Evolutionary conservation across 306 rosid species (phyloP).

Genomic region (Prosopis cineraria): DNA sequence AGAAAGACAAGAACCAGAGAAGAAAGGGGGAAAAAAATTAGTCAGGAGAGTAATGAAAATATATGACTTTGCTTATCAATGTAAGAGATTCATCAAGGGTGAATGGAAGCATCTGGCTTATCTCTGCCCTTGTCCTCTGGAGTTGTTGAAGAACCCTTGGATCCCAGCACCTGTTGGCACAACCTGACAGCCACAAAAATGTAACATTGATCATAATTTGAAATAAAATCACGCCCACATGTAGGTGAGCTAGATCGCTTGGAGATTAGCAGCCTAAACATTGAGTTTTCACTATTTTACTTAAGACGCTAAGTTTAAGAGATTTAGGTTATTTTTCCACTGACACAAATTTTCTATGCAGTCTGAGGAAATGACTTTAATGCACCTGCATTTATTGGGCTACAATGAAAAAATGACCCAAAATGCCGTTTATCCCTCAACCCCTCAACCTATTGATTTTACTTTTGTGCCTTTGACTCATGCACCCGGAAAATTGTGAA

Average conservation of each 20-base stretch:
- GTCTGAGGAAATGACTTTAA: background rate
- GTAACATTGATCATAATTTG: conserved; percentile 3
- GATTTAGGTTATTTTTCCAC: background rate
- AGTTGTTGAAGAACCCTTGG: conserved; percentile 43
- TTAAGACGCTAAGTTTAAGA: background rate
- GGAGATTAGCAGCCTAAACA: background rate
- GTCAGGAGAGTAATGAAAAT: conserved; percentile 44
- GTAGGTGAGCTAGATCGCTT: background rate
- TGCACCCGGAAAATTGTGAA: conserved; percentile 7
- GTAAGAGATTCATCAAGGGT: conserved; percentile 33
- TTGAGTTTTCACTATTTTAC: background rate
- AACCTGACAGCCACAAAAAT: conserved; percentile 57
- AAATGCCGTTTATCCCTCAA: too few species aligned
- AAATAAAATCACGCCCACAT: conserved; percentile 23
- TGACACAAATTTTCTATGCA: background rate
- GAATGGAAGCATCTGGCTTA: conserved; percentile 42
- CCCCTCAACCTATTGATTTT: background rate
- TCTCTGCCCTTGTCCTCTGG: conserved; percentile 48
- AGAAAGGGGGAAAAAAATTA: background rate
- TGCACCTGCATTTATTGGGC: background rate
- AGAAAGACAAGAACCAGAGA: background rate
- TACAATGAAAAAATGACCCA: background rate
- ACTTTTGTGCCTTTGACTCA: background rate
- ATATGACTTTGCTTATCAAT: conserved; percentile 25
- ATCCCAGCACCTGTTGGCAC: conserved; percentile 51